Evolutionary conservation across 2,329 filamentous ascomycete species (phyloP), one percentile per base, ranked within the genome.

Genomic region (Chrysosporium keratinophilum): DNA sequence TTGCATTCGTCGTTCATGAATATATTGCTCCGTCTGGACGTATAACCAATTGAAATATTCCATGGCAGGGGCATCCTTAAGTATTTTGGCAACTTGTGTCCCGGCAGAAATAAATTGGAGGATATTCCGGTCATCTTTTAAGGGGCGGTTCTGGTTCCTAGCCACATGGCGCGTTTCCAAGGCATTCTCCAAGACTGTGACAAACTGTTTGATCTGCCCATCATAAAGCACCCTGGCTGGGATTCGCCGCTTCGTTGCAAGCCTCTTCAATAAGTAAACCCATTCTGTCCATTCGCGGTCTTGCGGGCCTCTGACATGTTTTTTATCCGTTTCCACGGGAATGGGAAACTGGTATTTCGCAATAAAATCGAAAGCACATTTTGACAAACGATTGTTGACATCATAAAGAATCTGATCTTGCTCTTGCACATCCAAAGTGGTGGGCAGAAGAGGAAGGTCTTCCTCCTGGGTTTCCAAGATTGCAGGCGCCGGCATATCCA

Each of bases 261-360:
- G 78, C 48, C 87, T 79, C 72, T 93, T 93, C 61, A 94, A 76
- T 55, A 94, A 78, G 68, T 90, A 88, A 54, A 91, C 88, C 88
- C 88, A 94, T 71, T 94, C 88, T 44, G 87, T 91, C 88, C 88
- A 94, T 69, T 93, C 88, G 58, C 87, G 79, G 70, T 90, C 87
- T 63, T 83, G 82, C 33, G 87, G 82, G 44, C 82, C 75, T 66
- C 85, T 82, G 51, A 90, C 78, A 54, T 84, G 84, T 61, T 87
- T 80, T 79, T 89, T 89, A 67, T 91, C 86, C 68, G 85, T 80
- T 54, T 88, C 87, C 63, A 93, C 71, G 10, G 88, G 88, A 61
- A 94, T 89, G 11, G 88, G 88, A 66, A 94, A 94, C 70, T 91
- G 87, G 68, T 93, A 93, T 70, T 88, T 89, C 62, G 88, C 88